These are phyloP conservation scores for Dactylellina haptotyla DNA, from an alignment of 2,329 filamentous ascomycete genomes.

Conservation along the genomic window DNA sequence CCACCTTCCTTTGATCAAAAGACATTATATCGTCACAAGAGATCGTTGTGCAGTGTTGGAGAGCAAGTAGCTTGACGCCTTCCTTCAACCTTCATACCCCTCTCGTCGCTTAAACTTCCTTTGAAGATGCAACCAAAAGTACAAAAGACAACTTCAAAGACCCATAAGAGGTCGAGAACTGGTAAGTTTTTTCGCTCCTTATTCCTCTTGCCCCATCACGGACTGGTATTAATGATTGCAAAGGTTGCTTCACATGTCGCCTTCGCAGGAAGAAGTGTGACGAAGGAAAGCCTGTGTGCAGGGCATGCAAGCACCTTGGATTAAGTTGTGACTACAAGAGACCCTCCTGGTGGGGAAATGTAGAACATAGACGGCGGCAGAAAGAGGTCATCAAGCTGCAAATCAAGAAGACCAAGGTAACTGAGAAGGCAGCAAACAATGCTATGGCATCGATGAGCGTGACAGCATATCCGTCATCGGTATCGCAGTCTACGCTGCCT, in stretches of 20 bases:
- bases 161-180: constrained; percentile 93
- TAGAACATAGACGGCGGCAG: constrained; percentile 81
- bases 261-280: constrained; percentile 76
- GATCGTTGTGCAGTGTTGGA: constrained; percentile 49
- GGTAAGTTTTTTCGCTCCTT: constrained; percentile 69
- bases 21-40: constrained; percentile 32
- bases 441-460: constrained; percentile 55
- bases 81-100: constrained; percentile 60
- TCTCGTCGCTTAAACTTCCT: constrained; percentile 46
- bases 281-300: constrained; percentile 72
- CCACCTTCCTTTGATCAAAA: constrained; percentile 43
- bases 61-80: constrained; percentile 54
- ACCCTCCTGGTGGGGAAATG: constrained; percentile 97
- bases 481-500: constrained; percentile 65
- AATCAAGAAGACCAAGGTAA: constrained; percentile 95
- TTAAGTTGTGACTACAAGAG: constrained; percentile 95
- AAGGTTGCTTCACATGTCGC: constrained; percentile 75
- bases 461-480: constrained; percentile 54
- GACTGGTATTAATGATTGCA: constrained; percentile 59
- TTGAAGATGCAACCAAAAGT: constrained; percentile 59
- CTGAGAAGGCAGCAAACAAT: constrained; percentile 73
- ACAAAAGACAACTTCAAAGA: constrained; percentile 79
- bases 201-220: constrained; percentile 3
- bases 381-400: constrained; percentile 97
- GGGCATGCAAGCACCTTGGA: constrained; percentile 76